phyloP scores from a whole-genome alignment of 768 basidiomycete genomes.

The Calocybe gangraenosa region DNA sequence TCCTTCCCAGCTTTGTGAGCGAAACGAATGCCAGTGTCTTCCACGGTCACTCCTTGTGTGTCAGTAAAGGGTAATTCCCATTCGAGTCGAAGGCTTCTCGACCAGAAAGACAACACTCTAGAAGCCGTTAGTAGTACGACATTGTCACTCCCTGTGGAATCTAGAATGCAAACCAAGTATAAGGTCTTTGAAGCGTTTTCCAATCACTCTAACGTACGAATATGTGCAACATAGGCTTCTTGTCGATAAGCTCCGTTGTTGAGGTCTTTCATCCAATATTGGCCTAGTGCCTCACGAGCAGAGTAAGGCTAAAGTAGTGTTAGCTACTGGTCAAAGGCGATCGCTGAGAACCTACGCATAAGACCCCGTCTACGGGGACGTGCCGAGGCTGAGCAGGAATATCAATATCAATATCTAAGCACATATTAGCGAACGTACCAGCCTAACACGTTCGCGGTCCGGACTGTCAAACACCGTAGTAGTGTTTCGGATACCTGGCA shows the following conservation, averaged over 20 bases:
- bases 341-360: conserved; percentile 60
- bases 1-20: conserved; percentile 75
- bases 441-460: conserved; percentile 79
- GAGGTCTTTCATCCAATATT: conserved; percentile 95
- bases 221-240: conserved; percentile 89
- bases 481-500: conserved; percentile 89
- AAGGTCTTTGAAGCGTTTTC: background rate
- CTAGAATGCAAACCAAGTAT: conserved; percentile 30
- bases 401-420: background rate
- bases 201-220: conserved; percentile 42
- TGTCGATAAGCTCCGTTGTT: conserved; percentile 83
- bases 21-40: conserved; percentile 88
- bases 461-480: conserved; percentile 96
- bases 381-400: conserved; percentile 62
- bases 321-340: background rate
- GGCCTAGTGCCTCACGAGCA: conserved; percentile 85
- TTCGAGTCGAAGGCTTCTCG: conserved; percentile 75
- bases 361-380: conserved; percentile 80
- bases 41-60: conserved; percentile 83
- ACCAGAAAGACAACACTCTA: conserved; percentile 79
- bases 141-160: conserved; percentile 75
- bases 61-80: conserved; percentile 92
- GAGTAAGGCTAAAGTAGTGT: conserved; percentile 72
- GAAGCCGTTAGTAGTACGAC: conserved; percentile 76
- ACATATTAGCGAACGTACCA: conserved; percentile 36